Evolutionary conservation across 2,329 filamentous ascomycete species (phyloP), one percentile per base, ranked within the genome.

Genomic region (Phoma herbarum): DNA sequence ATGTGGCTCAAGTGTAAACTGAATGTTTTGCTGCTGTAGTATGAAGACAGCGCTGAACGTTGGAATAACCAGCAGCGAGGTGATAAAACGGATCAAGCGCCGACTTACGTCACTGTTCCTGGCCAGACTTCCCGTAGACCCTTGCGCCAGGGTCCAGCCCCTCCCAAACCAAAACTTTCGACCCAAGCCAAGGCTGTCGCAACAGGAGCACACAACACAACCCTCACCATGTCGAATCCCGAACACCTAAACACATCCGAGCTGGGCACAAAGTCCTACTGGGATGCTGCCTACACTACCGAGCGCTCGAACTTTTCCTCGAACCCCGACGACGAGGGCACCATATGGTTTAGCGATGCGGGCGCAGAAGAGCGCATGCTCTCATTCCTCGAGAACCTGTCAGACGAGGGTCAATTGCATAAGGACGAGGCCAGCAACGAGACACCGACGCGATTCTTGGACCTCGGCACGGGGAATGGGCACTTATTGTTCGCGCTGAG

Each of bases 261-360:
- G 75, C 86, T 98, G 28, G 94, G 94, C 49, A 97, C 92, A 28
- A 96, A 92, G 79, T 89, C 69, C 67, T 81, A 81, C 72, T 82
- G 81, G 80, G 80, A 94, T 77, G 80, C 79, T 20, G 86, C 92
- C 63, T 95, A 96, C 81, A 81, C 83, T 1, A 84, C 81, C 65
- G 90, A 95, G 77, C 82, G 92, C 52, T 75, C 80, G 60, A 94
- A 95, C 79, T 86, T 93, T 77, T 79, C 85, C 52, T 77, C 85
- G 62, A 87, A 96, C 79, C 87, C 91, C 10, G 79, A 85, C 56
- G 91, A 97, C 81, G 90, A 90, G 59, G 94, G 94, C 66, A 96
- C 93, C 28, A 88, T 95, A 69, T 99, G 95, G 95, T 99, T 99
- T 84, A 90, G 93, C 75, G 95, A 98, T 80, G 91, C 92, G 29